phyloP scores from a whole-genome alignment of 2,329 filamentous ascomycete species.

The Corynespora cassiicola region DNA sequence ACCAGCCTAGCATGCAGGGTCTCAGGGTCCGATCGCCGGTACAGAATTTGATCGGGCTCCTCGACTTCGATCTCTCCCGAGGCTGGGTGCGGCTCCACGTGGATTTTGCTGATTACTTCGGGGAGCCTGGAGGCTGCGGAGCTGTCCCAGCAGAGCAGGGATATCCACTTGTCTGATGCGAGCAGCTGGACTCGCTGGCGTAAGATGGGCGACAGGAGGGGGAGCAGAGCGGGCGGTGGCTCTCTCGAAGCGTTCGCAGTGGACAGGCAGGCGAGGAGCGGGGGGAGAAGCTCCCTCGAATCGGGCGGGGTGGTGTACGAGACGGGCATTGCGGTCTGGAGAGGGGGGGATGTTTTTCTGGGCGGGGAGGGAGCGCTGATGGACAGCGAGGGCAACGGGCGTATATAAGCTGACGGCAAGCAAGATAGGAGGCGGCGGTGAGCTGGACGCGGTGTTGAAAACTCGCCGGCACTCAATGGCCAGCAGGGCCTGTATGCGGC shows the following conservation, averaged over 20 bases:
- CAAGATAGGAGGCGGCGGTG: neutral
- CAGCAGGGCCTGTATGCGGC: no score
- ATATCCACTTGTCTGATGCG: slow-evolving; percentile 72
- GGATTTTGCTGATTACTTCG: slow-evolving; percentile 66
- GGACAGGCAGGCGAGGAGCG: slow-evolving; percentile 68
- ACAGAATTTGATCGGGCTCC: slow-evolving; percentile 67
- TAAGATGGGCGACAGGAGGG: slow-evolving; percentile 68
- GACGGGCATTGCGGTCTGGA: slow-evolving; percentile 56
- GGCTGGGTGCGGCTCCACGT: slow-evolving; percentile 79
- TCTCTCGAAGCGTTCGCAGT: slow-evolving; percentile 65
- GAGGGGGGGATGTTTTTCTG: neutral
- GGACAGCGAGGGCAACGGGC: neutral
- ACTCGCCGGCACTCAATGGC: no score
- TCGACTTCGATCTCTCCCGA: slow-evolving; percentile 81
- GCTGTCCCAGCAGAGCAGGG: slow-evolving; percentile 73
- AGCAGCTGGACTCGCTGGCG: slow-evolving; percentile 70
- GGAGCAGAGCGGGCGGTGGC: slow-evolving; percentile 66
- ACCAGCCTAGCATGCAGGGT: slow-evolving; percentile 73
- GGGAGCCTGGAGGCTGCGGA: slow-evolving; percentile 64
- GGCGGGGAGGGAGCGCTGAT: neutral
- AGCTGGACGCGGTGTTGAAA: no score
- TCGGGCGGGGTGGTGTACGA: slow-evolving; percentile 62
- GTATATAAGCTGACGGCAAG: no score
- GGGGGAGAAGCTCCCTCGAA: slow-evolving; percentile 63
- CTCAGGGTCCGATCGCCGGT: slow-evolving; percentile 74